Conservation (phyloP, 352 stramenopile species). For the Phytophthora uliginosa region DNA sequence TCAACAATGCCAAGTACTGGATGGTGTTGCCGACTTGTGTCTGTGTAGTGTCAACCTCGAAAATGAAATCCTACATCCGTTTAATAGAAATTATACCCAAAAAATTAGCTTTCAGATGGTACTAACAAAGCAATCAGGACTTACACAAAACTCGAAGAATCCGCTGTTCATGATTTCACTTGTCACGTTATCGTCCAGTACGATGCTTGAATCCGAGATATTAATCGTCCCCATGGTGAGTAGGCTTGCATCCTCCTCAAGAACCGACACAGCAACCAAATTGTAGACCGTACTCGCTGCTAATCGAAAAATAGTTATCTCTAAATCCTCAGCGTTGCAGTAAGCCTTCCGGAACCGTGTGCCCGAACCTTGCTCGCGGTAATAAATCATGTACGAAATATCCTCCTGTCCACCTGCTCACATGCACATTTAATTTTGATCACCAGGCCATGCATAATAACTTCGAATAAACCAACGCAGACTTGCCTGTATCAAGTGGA, state of each 20-base stretch:
- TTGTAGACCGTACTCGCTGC: slow-evolving; percentile 59
- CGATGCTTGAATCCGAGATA: slow-evolving; percentile 35
- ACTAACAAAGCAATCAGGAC: slow-evolving; percentile 10
- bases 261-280: slow-evolving; percentile 51
- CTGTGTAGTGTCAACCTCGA: slow-evolving; percentile 46
- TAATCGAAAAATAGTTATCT: slow-evolving; percentile 51
- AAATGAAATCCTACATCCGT: slow-evolving; percentile 49
- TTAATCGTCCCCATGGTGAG: slow-evolving; percentile 34
- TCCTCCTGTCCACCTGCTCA: slow-evolving; percentile 41
- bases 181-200: slow-evolving; percentile 4
- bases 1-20: slow-evolving; percentile 6
- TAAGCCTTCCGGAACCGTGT: slow-evolving; percentile 41
- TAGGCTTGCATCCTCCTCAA: slow-evolving; percentile 6
- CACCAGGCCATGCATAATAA: not conserved
- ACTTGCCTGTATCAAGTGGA: slow-evolving; percentile 57
- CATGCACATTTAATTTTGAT: not conserved
- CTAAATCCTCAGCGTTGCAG: slow-evolving; percentile 17
- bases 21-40: not conserved
- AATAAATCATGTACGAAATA: slow-evolving; percentile 52
- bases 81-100: not conserved
- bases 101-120: not conserved
- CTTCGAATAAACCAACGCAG: not conserved
- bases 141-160: slow-evolving; percentile 67
- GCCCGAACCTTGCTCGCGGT: slow-evolving; percentile 22
- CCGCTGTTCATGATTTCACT: not conserved